Conservation (phyloP, 768 basidiomycete species). For the Omphalotus guepiniiformis region DNA sequence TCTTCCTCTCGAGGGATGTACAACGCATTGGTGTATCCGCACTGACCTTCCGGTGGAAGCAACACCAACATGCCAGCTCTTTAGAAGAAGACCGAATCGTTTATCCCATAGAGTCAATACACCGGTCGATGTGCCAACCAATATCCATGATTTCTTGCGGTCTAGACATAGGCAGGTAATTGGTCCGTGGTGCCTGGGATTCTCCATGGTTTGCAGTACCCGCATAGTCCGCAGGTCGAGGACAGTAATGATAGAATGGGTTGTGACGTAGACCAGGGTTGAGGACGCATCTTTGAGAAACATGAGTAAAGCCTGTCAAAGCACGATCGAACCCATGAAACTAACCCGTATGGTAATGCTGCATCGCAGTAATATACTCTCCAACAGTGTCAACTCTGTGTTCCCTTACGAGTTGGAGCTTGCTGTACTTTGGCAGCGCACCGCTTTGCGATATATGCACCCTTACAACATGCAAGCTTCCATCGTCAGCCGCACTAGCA, state of each 20-base stretch:
- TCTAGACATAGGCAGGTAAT: constrained; percentile 85
- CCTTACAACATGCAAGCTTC: constrained; percentile 78
- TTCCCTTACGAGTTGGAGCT: constrained; percentile 77
- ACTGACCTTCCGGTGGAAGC: constrained; percentile 47
- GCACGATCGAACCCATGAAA: background rate
- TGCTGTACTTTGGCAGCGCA: constrained; percentile 77
- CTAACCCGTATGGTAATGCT: constrained; percentile 74
- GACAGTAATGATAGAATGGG: constrained; percentile 67
- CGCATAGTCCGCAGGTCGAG: constrained; percentile 87
- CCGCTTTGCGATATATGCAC: constrained; percentile 69
- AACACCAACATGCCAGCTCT: constrained; percentile 78
- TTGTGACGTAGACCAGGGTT: constrained; percentile 83
- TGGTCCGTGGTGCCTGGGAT: constrained; percentile 82
- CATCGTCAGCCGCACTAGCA: constrained; percentile 81
- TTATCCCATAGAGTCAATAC: constrained; percentile 91
- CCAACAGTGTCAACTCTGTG: constrained; percentile 67
- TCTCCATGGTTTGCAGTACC: constrained; percentile 69
- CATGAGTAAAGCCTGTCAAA: background rate
- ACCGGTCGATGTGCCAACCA: constrained; percentile 84
- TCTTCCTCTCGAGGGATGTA: constrained; percentile 85
- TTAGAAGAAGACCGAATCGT: constrained; percentile 84
- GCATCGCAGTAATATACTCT: constrained; percentile 82
- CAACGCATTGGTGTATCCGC: constrained; percentile 66
- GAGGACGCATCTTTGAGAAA: constrained; percentile 59
- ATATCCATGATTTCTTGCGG: constrained; percentile 80